A percentile compares a stretch with the other conserved stretches of the same genome.
Evolutionary conservation across 768 basidiomycete genomes (phyloP).

Genomic region (Rhodotorula babjevae): DNA sequence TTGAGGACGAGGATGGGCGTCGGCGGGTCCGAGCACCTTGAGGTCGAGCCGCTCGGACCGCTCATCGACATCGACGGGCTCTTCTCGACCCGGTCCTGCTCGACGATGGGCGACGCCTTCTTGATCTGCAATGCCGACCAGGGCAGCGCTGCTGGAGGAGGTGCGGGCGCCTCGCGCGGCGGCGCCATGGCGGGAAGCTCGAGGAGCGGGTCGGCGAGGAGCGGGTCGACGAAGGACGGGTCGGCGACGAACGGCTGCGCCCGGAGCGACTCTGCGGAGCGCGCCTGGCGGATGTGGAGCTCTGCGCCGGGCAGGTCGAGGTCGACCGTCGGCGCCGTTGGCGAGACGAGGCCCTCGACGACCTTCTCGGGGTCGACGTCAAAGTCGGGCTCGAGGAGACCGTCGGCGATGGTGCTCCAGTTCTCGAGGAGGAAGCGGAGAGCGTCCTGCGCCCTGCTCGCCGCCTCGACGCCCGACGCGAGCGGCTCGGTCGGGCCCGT

Average conservation of each 20-base stretch:
- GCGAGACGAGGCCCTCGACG: not conserved
- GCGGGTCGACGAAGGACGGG: no score
- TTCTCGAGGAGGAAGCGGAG: conserved; percentile 31
- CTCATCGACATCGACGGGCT: not conserved
- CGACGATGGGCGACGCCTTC: conserved; percentile 3
- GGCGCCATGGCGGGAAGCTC: not conserved
- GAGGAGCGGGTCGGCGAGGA: not conserved
- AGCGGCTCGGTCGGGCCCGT: conserved; percentile 30
- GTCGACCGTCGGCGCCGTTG: not conserved
- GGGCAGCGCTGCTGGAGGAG: not conserved
- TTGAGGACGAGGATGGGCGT: not conserved
- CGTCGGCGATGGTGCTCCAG: conserved; percentile 32
- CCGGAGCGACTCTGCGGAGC: not conserved
- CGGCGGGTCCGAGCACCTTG: conserved; percentile 6
- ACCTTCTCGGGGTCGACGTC: conserved; percentile 24
- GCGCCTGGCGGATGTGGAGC: not conserved
- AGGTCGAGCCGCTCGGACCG: not conserved
- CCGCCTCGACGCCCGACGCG: conserved; percentile 13
- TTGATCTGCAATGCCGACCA: not conserved
- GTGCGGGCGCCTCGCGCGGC: not conserved
- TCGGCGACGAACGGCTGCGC: no score
- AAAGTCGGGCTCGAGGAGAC: conserved; percentile 37
- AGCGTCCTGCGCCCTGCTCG: conserved; percentile 30
- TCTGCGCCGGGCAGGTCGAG: not conserved
- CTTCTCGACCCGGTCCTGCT: not conserved